Evolutionary conservation across 106 monocot genomes (phyloP), one percentile per base, ranked within the genome.

Genomic region (Dendrobium chrysotoxum): DNA sequence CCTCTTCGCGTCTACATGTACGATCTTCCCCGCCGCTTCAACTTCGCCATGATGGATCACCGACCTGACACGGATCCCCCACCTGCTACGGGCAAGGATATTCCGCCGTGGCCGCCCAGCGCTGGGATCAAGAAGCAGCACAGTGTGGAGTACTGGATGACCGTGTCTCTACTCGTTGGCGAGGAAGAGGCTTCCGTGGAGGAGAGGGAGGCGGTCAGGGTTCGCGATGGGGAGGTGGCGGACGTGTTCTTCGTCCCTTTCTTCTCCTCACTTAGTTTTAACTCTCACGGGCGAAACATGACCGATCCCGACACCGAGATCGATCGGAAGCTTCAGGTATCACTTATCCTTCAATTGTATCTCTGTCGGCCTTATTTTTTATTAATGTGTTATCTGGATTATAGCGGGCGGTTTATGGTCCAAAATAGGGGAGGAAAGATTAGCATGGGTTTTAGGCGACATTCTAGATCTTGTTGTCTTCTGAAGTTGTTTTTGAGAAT

Each of bases 61-160:
- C 18, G 77, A 45, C 28, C 47, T 10, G 66, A 42, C 4, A 41
- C 26, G 28, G 80, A 38, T 26, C 39, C 25, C 6, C n/a, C 76
- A 2, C 41, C 20, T 3, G 40, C 84, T 11, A 31, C 53, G 31
- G 78, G 74, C 53, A 72, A 79, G 13, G 71, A 73, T 30, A 80
- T 96, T 21, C 96, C 96, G 58, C 70, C 82, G 53, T 92, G 90
- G 92, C 94, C 94, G 46, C 13, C 28, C 79, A 66, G 71, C 3
- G 73, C 82, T 21, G 94, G 97, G 81, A 30, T 98, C 79, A 91
- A 83, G 85, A 80, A 72, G 88, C 97, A 98, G 92, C 97, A 98
- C 84, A 98, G 97, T 80, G 91, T 98, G 77, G 97, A 98, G 89
- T 98, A 98, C 77, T 98, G 94, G 94, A 84, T 98, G 89, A 98